Evolutionary conservation across 2,329 filamentous ascomycete species (phyloP).

Genomic region (Tolypocladium ovalisporum): DNA sequence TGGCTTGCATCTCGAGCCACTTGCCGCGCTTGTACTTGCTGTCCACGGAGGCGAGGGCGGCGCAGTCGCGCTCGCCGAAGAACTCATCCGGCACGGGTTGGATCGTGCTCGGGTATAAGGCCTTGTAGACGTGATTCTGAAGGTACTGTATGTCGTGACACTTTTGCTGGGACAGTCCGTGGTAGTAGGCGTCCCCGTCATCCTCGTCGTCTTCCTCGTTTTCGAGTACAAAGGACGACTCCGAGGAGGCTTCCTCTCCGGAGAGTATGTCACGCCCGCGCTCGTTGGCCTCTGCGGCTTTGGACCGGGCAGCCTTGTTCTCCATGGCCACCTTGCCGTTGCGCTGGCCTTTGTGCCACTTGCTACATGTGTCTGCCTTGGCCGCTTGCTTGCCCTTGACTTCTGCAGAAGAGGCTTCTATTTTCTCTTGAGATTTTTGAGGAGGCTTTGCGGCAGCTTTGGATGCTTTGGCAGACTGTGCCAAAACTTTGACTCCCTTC

Average conservation of each 20-base stretch:
- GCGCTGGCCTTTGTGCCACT: constrained; percentile 9
- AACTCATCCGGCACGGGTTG: constrained; percentile 11
- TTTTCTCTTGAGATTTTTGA: neutral
- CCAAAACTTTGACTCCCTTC: neutral
- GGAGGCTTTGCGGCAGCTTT: neutral
- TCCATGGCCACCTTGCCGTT: constrained; percentile 10
- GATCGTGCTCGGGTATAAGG: constrained; percentile 17
- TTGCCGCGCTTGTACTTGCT: constrained; percentile 18
- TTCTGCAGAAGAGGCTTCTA: neutral
- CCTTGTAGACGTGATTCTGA: constrained; percentile 15
- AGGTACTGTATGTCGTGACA: constrained; percentile 18
- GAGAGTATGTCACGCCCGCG: constrained; percentile 8
- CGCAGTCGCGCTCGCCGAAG: constrained; percentile 19
- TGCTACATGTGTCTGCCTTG: neutral
- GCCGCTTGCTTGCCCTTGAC: constrained; percentile 4
- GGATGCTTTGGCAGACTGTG: neutral
- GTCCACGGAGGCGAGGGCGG: constrained; percentile 23
- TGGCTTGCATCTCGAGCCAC: constrained; percentile 32
- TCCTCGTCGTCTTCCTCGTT: constrained; percentile 3
- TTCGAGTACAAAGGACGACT: constrained; percentile 11
- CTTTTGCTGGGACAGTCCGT: constrained; percentile 7
- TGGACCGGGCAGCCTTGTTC: constrained; percentile 9
- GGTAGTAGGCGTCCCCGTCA: neutral
- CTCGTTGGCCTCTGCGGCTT: constrained; percentile 3
- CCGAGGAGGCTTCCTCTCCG: constrained; percentile 16